phyloP scores from a whole-genome alignment of 192 early-diverging fungal species.

The Helicostylum pulchrum region DNA sequence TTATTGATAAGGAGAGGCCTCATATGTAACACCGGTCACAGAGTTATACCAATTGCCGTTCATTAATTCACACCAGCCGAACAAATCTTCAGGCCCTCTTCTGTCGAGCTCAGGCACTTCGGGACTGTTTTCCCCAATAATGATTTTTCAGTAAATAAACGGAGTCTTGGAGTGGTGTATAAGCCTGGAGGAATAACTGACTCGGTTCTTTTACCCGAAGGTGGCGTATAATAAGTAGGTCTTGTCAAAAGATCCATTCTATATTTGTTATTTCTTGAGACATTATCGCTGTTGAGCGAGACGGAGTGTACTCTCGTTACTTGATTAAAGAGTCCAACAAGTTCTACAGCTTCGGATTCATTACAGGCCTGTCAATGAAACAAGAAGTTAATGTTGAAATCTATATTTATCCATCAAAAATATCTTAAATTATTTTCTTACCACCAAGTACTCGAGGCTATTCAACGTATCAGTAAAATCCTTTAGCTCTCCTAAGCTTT shows the following conservation, averaged over 20 bases:
- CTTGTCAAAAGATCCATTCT: too few relatives aligned
- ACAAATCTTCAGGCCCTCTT: neutral
- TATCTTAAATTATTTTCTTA: constrained; percentile 3
- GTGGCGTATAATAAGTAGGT: neutral
- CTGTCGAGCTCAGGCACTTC: neutral
- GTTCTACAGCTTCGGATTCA: neutral
- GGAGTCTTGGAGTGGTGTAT: too few relatives aligned
- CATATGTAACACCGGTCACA: neutral
- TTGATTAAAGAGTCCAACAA: neutral
- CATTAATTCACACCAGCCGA: neutral
- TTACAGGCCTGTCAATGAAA: neutral
- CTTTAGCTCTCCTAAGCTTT: neutral
- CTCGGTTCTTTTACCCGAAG: neutral
- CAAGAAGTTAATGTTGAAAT: neutral
- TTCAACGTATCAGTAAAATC: neutral
- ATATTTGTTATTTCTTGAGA: neutral
- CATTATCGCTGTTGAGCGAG: neutral
- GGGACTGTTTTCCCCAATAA: neutral
- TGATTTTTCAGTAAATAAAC: too few relatives aligned
- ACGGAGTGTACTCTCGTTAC: neutral
- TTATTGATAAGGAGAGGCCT: neutral
- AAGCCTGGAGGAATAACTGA: neutral
- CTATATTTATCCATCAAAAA: constrained; percentile 1
- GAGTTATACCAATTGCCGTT: neutral
- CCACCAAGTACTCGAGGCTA: neutral